Conservation (phyloP, 2,329 filamentous ascomycete genomes). For the Albophoma yamanashiensis region DNA sequence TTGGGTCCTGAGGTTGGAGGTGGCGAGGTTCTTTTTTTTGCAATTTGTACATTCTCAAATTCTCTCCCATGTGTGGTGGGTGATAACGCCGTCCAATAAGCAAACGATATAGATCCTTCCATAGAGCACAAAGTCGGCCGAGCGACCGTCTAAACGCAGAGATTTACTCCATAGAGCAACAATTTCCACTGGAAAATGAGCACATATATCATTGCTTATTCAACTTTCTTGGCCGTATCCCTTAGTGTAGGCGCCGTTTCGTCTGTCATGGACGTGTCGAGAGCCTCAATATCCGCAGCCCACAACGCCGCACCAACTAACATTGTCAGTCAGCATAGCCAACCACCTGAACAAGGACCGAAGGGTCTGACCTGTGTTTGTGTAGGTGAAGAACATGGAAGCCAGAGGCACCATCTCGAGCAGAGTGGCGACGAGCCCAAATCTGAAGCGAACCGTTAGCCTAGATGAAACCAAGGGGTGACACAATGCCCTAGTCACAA, state of each 20-base stretch:
- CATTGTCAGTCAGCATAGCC: slow-evolving; percentile 7
- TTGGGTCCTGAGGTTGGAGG: too few species aligned
- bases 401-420: slow-evolving; percentile 77
- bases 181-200: background rate
- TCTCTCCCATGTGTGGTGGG: background rate
- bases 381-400: slow-evolving; percentile 80
- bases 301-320: slow-evolving; percentile 83
- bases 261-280: slow-evolving; percentile 36
- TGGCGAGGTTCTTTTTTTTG: too few species aligned
- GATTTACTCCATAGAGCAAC: background rate
- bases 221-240: slow-evolving; percentile 37
- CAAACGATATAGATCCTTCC: background rate
- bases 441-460: slow-evolving; percentile 36
- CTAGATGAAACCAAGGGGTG: background rate
- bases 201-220: slow-evolving; percentile 12
- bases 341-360: background rate
- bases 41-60: background rate
- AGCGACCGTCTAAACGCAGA: background rate
- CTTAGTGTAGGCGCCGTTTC: slow-evolving; percentile 39
- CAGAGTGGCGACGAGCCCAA: slow-evolving; percentile 62
- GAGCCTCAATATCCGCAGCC: slow-evolving; percentile 73
- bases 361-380: slow-evolving; percentile 55
- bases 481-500: background rate
- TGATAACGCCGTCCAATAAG: background rate
- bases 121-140: background rate